Evolutionary conservation across 2,329 filamentous ascomycete species (phyloP), one percentile per base, ranked within the genome.

Genomic region (Cercospora sesami): DNA sequence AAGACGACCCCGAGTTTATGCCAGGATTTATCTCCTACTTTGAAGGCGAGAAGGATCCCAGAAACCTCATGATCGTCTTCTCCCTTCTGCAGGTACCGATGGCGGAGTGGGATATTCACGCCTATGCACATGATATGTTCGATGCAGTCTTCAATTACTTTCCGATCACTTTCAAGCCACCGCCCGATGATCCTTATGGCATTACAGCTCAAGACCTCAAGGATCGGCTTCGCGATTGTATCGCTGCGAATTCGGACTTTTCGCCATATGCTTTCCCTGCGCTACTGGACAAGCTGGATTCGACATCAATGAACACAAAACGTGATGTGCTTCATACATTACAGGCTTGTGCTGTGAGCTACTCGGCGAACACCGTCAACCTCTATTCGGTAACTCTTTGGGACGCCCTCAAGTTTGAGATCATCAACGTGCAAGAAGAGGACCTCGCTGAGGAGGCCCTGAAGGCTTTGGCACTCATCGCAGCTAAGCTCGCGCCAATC

Each of bases 71-170:
- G 89, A 82, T 91, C 60, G 86, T 90, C 1, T 91, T 91, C 73
- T 90, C 89, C 0, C 85, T 90, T 67, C 76, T 90, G 30, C 87
- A 85, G 73, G 89, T 90, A 14, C 83, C 90, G 1, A 89, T 90
- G 84, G 83, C 88, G 6, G 89, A 91, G 76, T 91, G 89, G 87
- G 85, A 87, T 71, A 86, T 90, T 67, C 82, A 83, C 3, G 82
- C 83, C 45, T 83, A 89, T 76, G 85, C 85, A 21, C 86, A 90
- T 75, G 82, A 84, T 31, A 81, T 90, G 55, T 91, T 91, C 74
- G 89, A 91, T 71, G 84, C 88, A 3, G 88, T 89, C 18, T 91
- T 90, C 78, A 90, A 90, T 73, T 91, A 91, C 77, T 91, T 91
- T 75, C 89, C 89, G 0, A 90, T 91, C 72, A 90, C 89, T 0